Evolutionary conservation across 2,329 filamentous ascomycete species (phyloP), one percentile per base, ranked within the genome.

Genomic region (Aspergillus quadricinctus): DNA sequence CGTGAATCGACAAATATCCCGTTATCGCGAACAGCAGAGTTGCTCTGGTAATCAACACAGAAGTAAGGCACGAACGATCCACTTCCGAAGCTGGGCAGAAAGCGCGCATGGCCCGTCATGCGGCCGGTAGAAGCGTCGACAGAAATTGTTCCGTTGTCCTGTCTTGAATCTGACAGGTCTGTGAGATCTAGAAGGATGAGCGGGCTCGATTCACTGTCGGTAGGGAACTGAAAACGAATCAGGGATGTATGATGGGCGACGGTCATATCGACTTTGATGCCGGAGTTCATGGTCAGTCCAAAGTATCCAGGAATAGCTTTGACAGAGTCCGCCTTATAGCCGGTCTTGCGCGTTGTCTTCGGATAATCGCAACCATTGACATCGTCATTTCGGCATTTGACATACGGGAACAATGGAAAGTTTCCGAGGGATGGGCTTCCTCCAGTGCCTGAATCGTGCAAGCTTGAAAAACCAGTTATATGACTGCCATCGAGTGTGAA

Each of bases 371-470:
- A 89, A 14, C 77, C 77, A 68, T 89, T 77, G 56, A 90, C 73
- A 28, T 84, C 79, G 58, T 88, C 83, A 40, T 75, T 78, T 0
- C 77, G 75, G 62, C 88, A 91, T 37, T 78, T 77, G 9, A 80
- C 73, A 63, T 88, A 86, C 0, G 88, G 81, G 62, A 91, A 90
- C 1, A 90, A 74, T 1, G 88, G 84, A 54, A 90, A 90, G 66
- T 89, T 89, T 5, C 88, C 88, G 1, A 91, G 75, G 4, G 86
- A 89, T 0, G 87, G 85, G 10, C 72, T 66, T 35, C 75, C 77
- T 52, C 78, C 79, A 48, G 78, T 81, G 9, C 79, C 79, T 14
- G 73, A 77, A 62, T 81, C 80, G 56, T 82, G 80, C 72, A 81
- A 74, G 8, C 73, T 69, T 8, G 71, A 74, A 66, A 83, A 83